Evolutionary conservation across 805 yeast genomes (phyloP).

Genomic region (Barnettozyma sp.): DNA sequence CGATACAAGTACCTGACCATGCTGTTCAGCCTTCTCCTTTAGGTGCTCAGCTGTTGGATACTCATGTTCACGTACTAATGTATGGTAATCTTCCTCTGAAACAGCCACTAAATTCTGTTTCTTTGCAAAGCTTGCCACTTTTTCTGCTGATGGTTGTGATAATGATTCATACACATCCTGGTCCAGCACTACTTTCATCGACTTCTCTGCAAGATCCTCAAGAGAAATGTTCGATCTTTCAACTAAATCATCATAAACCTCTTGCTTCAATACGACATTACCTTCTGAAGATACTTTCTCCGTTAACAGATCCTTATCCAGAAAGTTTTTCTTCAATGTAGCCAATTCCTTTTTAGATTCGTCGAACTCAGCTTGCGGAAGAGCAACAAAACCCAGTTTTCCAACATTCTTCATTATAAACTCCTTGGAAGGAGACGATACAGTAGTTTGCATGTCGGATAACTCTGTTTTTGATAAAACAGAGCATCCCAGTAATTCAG

Average conservation of each 20-base stretch:
- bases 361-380: conserved; percentile 11
- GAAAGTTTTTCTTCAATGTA: conserved; percentile 22
- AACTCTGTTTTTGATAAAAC: conserved; percentile 17
- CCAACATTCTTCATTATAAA: conserved; percentile 6
- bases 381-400: conserved; percentile 5
- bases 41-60: conserved; percentile 25
- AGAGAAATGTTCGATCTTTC: conserved; percentile 8
- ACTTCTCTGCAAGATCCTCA: conserved; percentile 6
- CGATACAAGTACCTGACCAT: conserved; percentile 23
- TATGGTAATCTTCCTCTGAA: conserved; percentile 5
- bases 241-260: conserved; percentile 14
- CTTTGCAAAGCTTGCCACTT: conserved; percentile 7
- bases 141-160: conserved; percentile 6
- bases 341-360: conserved; percentile 10
- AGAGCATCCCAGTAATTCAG: conserved; percentile 15
- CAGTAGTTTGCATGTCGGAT: conserved; percentile 2
- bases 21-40: conserved; percentile 14
- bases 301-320: conserved; percentile 24
- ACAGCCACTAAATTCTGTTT: conserved; percentile 8
- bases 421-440: conserved; percentile 10
- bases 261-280: conserved; percentile 12
- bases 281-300: conserved; percentile 22
- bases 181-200: conserved; percentile 5
- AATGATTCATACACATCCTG: conserved; percentile 4
- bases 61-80: conserved; percentile 15